Evolutionary conservation across 768 basidiomycete species (phyloP), one percentile per base, ranked within the genome.

Genomic region (Myochromella boudieri): DNA sequence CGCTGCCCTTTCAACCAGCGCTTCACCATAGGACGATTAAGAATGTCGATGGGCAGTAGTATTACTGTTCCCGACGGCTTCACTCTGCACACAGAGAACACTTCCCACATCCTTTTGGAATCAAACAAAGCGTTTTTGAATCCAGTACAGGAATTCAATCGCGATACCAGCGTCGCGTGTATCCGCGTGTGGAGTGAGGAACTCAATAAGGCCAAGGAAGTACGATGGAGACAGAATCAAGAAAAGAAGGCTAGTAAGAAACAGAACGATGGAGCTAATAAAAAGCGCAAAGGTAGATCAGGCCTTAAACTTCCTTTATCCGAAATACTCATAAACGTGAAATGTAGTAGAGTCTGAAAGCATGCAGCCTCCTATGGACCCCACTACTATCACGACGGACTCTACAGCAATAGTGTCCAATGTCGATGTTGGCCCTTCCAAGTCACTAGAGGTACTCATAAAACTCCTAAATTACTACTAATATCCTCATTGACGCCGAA

Each of bases 71-170:
- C 91, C 1, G 81, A 84, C 48, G 91, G 88, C 17, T 88, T 82
- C 65, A 80, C 77, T 9, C 71, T 93, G 49, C 86, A 92, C 67
- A 84, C 82, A 7, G 90, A 93, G 68, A 91, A 90, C 64, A 83
- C 78, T 2, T 80, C 89, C 0, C 82, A 80, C 59, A 88, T 97
- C 60, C 76, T 97, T 45, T 72, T 94, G 18, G 81, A 85, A 4
- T 74, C 78, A 6, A 88, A 91, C 52, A 87, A 89, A 47, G 91
- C 95, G 2, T 99, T 99, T 66, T 69, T 98, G 50, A 99, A 99
- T 62, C 95, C 97, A 5, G 87, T 97, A 10, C 97, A 99, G 62
- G 92, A 99, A 66, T 99, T 97, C 75, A 99, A 99, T 68, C 78
- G 97, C 29, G 97, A 99, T 68, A 65, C 91, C 37, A 93, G 90